Percentiles rank a stretch among this genome's conserved stretches.
These are phyloP conservation scores for Davidsoniella virescens DNA, from an alignment of 2,329 filamentous ascomycete genomes.

Conservation along the genomic window DNA sequence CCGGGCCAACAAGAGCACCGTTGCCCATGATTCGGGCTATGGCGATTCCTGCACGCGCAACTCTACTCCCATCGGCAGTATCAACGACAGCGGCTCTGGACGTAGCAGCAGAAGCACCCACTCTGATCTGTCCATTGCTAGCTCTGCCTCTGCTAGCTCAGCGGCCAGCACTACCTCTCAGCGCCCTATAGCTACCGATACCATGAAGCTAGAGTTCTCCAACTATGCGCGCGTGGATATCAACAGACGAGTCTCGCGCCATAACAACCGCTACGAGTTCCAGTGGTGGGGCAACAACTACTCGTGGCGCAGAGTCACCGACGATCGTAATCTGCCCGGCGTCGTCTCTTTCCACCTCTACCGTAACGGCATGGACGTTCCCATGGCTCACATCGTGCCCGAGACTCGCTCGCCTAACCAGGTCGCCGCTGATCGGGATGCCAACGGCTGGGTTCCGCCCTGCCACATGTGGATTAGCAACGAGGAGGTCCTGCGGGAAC, in stretches of 20 bases:
- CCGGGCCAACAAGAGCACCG: constrained; percentile 3
- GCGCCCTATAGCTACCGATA: constrained; percentile 46
- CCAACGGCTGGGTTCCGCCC: constrained; percentile 79
- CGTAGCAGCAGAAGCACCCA: constrained; percentile 2
- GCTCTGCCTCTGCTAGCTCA: constrained; percentile 13
- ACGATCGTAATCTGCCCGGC: constrained; percentile 48
- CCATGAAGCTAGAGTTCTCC: constrained; percentile 81
- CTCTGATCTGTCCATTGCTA: constrained; percentile 9
- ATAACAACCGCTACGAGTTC: constrained; percentile 69
- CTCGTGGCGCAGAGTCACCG: constrained; percentile 60
- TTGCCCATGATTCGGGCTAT: constrained; percentile 1
- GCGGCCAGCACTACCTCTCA: constrained; percentile 17
- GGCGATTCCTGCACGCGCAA: not conserved
- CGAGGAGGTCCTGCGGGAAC: constrained; percentile 46
- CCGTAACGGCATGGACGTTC: constrained; percentile 42
- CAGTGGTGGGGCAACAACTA: constrained; percentile 86
- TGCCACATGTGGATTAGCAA: constrained; percentile 86
- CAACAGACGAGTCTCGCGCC: constrained; percentile 44
- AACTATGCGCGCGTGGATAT: constrained; percentile 92
- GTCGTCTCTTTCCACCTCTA: constrained; percentile 67
- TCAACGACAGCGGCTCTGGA: not conserved
- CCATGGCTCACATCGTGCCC: constrained; percentile 73
- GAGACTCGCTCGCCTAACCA: constrained; percentile 59
- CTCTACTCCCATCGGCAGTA: not conserved
- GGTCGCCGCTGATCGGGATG: constrained; percentile 51